Evolutionary conservation across 2,329 filamentous ascomycete species (phyloP).

Genomic region (Dothistroma pini): DNA sequence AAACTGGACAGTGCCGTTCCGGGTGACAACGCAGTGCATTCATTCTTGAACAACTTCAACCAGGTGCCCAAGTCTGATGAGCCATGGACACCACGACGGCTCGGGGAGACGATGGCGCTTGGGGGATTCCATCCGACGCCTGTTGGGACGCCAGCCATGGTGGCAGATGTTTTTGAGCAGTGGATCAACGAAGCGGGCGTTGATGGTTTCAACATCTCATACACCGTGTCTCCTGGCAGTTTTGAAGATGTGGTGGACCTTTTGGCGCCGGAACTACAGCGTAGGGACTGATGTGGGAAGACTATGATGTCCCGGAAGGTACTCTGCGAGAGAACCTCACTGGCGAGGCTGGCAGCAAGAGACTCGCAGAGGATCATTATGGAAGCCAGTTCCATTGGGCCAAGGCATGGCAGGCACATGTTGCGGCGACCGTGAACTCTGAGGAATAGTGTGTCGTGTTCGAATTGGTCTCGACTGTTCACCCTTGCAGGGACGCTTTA

Average conservation of each 20-base stretch:
- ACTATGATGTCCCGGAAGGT: slow-evolving; percentile 52
- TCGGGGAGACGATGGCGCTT: slow-evolving; percentile 47
- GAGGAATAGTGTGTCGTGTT: too few relatives aligned
- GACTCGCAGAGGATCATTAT: background rate
- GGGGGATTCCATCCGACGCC: slow-evolving; percentile 63
- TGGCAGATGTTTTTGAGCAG: slow-evolving; percentile 60
- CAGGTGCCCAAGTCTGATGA: background rate
- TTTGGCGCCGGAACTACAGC: slow-evolving; percentile 58
- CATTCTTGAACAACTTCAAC: slow-evolving; percentile 2
- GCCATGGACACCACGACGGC: slow-evolving; percentile 7
- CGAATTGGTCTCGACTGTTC: too few relatives aligned
- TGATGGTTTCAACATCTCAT: slow-evolving; percentile 64
- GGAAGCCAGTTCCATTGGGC: background rate
- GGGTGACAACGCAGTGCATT: slow-evolving; percentile 4
- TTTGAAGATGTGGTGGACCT: slow-evolving; percentile 54
- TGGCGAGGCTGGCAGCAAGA: slow-evolving; percentile 21
- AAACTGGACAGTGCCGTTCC: slow-evolving; percentile 47
- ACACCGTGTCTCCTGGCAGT: background rate
- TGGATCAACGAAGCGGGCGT: slow-evolving; percentile 66
- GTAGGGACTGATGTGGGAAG: slow-evolving; percentile 52
- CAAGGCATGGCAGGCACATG: too few relatives aligned
- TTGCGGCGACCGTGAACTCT: too few relatives aligned
- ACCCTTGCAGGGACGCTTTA: too few relatives aligned
- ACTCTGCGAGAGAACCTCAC: slow-evolving; percentile 60
- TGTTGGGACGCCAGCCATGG: slow-evolving; percentile 59